Conservation (phyloP, 768 basidiomycete species). For the Mycena olivaceomarginata region DNA sequence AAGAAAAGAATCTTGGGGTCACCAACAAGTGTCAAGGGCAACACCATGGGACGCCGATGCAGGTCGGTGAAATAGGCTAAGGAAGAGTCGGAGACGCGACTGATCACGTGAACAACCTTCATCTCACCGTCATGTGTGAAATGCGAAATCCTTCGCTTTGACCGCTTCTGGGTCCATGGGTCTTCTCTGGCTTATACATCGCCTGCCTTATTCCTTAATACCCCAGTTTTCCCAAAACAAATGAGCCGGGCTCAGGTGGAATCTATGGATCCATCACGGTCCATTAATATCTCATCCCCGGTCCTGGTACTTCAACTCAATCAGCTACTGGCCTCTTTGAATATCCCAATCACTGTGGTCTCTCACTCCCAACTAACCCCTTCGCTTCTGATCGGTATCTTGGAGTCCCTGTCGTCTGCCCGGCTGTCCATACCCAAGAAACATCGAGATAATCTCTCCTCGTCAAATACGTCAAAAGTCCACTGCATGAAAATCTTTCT, state of each 20-base stretch:
- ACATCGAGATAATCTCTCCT: conserved; percentile 41
- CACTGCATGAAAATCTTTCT: conserved; percentile 86
- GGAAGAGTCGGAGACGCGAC: too few species aligned
- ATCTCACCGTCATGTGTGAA: too few species aligned
- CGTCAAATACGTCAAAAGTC: conserved; percentile 62
- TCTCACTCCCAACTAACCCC: conserved; percentile 82
- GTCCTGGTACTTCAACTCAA: conserved; percentile 64
- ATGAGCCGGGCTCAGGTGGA: conserved; percentile 13
- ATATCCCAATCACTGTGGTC: conserved; percentile 67
- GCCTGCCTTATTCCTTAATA: not conserved
- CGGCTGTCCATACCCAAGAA: conserved; percentile 69
- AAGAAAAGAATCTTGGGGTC: too few species aligned
- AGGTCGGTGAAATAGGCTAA: too few species aligned
- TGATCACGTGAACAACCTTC: too few species aligned
- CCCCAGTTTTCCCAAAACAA: not conserved
- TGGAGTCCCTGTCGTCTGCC: conserved; percentile 75
- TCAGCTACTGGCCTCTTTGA: conserved; percentile 64
- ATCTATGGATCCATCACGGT: conserved; percentile 22
- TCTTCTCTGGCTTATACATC: not conserved
- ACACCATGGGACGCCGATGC: too few species aligned
- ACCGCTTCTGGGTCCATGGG: not conserved
- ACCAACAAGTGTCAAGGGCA: too few species aligned
- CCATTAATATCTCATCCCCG: conserved; percentile 28
- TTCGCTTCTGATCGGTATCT: conserved; percentile 80
- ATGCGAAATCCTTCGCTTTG: not conserved